phyloP scores from a whole-genome alignment of 345 rosid species.

The Reutealis trisperma region DNA sequence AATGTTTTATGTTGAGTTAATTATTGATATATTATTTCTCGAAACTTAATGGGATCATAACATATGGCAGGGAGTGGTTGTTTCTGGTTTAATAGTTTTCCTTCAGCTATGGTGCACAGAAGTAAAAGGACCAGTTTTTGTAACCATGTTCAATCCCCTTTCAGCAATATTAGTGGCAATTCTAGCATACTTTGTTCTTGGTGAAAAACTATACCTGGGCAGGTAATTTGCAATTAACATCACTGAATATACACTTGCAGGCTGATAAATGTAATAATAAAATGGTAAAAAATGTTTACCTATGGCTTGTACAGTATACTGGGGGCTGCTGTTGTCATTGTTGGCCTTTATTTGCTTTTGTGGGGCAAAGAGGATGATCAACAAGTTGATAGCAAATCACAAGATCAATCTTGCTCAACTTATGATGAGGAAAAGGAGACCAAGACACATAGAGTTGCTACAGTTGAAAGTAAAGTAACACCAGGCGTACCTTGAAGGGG shows the following conservation, averaged over 20 bases:
- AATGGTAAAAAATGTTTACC: not conserved
- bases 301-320: conserved; percentile 42
- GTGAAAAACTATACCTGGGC: conserved; percentile 61
- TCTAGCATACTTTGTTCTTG: conserved; percentile 55
- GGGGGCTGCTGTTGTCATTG: conserved; percentile 50
- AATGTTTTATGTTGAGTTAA: not conserved
- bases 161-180: conserved; percentile 48
- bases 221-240: conserved; percentile 38
- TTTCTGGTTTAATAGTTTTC: conserved; percentile 46
- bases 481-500: conserved; percentile 20
- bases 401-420: conserved; percentile 16
- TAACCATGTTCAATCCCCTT: conserved; percentile 64
- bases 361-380: conserved; percentile 69
- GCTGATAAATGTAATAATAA: not conserved
- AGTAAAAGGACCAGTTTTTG: conserved; percentile 60
- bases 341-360: conserved; percentile 58
- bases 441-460: conserved; percentile 8
- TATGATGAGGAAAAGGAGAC: conserved; percentile 17
- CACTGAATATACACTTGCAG: not conserved
- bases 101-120: conserved; percentile 62
- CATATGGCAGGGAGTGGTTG: conserved; percentile 52
- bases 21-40: not conserved
- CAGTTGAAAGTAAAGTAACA: conserved; percentile 15
- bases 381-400: conserved; percentile 15
- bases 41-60: not conserved